Evolutionary conservation across 805 yeast genomes (phyloP), one percentile per base, ranked within the genome.

Genomic region (Nakazawaea populi): DNA sequence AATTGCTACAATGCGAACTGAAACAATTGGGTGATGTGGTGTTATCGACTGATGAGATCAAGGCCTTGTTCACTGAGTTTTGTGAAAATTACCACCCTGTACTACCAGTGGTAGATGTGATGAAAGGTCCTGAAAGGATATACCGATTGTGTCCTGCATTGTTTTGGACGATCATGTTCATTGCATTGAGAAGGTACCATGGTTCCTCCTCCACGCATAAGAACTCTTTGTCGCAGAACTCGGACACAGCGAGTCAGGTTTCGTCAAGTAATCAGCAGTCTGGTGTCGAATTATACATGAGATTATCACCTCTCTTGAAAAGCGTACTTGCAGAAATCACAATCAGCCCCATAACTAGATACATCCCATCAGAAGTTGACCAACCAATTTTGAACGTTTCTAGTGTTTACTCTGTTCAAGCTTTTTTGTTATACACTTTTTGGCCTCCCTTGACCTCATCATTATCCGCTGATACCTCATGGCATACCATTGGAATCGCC

Each of bases 371-470:
- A 2, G 94, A 84, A 57, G 80, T 77, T 47, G 91, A 85, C 56
- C 91, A 85, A 57, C 95, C 96, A 1, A 78, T 87, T 10, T 72
- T 89, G 60, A 91, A 91, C 59, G 92, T 90, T 2, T 88, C 96
- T 4, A 85, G 96, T 27, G 97, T 92, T 0, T 92, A 85, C 62
- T 87, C 96, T 0, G 97, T 92, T 0, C 99, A 92, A 65, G 97
- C 97, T 0, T 85, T 92, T 55, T 68, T 92, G 30, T 70, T 92
- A 1, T 89, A 87, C 66, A 85, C 97, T 0, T 82, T 85, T 64
- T 92, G 98, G 99, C 98, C 98, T 0, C 97, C 97, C 3, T 76
- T 91, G 38, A 89, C 97, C 0, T 89, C 98, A 0, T 90, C 97
- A 0, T 74, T 94, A 44, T 87, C 95, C 66, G 96, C 98, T 0